Evolutionary conservation across 768 basidiomycete genomes (phyloP).

Genomic region (Auriscalpium vulgare): DNA sequence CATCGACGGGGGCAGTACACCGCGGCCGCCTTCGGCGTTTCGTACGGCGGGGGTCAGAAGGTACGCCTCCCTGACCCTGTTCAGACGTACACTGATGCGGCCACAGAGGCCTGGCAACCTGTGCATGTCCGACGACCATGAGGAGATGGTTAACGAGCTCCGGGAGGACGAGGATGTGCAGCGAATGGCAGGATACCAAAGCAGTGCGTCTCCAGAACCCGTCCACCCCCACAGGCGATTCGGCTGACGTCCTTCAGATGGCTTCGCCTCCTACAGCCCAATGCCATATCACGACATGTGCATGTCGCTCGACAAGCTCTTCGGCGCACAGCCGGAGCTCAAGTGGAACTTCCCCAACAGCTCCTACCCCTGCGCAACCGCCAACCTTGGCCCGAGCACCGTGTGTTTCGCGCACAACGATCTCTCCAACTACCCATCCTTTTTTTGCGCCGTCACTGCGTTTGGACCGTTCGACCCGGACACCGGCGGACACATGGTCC

Average conservation of each 20-base stretch:
- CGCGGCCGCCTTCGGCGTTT: neutral
- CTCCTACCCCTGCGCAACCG: conserved; percentile 7
- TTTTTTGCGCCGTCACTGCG: conserved; percentile 11
- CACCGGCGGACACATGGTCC: conserved; percentile 12
- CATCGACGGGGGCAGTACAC: neutral
- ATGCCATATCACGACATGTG: neutral
- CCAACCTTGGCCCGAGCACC: conserved; percentile 12
- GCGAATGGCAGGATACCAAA: neutral
- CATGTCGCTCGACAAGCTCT: neutral
- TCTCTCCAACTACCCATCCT: conserved; percentile 1
- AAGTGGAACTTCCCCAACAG: conserved; percentile 8
- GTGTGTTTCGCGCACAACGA: conserved; percentile 8
- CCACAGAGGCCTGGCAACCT: neutral
- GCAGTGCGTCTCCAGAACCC: neutral
- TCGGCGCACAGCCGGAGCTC: neutral
- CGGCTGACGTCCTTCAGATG: neutral
- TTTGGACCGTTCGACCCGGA: conserved; percentile 9
- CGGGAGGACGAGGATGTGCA: neutral
- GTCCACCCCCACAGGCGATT: neutral
- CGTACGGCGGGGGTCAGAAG: neutral
- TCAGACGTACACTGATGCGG: neutral
- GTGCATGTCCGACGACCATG: neutral
- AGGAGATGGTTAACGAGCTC: neutral
- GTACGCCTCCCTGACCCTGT: neutral
- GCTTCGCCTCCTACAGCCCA: neutral